These are phyloP conservation scores for Lagenidium giganteum DNA, from an alignment of 352 stramenopile genomes.

Conservation along the genomic window DNA sequence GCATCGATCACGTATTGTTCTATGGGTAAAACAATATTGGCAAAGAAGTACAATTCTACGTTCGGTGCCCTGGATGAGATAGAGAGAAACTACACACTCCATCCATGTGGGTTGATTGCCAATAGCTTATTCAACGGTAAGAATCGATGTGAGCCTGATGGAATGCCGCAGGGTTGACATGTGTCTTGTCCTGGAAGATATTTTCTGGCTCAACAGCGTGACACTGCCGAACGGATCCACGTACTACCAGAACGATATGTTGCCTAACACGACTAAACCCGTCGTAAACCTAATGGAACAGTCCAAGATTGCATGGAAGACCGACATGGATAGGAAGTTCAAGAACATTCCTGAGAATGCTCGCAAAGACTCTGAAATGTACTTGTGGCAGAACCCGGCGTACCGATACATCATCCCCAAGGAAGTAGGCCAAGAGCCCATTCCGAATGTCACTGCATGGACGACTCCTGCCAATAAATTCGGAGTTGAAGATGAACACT, in stretches of 20 bases:
- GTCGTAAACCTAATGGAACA: constrained; percentile 90
- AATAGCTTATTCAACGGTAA: constrained; percentile 99
- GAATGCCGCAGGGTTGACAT: too few relatives aligned
- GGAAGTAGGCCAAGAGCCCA: constrained; percentile 39
- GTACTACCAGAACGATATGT: constrained; percentile 67
- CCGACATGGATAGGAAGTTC: constrained; percentile 95
- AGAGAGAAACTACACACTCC: constrained; percentile 67
- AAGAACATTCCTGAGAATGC: constrained; percentile 82
- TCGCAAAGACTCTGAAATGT: constrained; percentile 38
- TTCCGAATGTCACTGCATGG: constrained; percentile 80
- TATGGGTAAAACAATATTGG: constrained; percentile 84
- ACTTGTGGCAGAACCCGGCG: constrained; percentile 78
- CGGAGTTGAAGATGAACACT: constrained; percentile 98
- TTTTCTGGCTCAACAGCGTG: constrained; percentile 83
- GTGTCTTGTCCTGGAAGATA: constrained; percentile 35
- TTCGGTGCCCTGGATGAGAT: constrained; percentile 15
- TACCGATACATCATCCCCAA: constrained; percentile 83
- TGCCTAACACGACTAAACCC: constrained; percentile 29
- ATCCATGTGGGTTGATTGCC: constrained; percentile 98
- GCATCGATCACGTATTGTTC: constrained; percentile 73
- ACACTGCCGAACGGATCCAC: constrained; percentile 19
- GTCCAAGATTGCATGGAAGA: constrained; percentile 96
- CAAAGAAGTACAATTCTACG: constrained; percentile 77
- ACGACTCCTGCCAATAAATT: constrained; percentile 47
- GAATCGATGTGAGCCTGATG: background rate